phyloP scores from a whole-genome alignment of 371 early-diverging fungal species.

The Encephalitozoon intestinalis region DNA sequence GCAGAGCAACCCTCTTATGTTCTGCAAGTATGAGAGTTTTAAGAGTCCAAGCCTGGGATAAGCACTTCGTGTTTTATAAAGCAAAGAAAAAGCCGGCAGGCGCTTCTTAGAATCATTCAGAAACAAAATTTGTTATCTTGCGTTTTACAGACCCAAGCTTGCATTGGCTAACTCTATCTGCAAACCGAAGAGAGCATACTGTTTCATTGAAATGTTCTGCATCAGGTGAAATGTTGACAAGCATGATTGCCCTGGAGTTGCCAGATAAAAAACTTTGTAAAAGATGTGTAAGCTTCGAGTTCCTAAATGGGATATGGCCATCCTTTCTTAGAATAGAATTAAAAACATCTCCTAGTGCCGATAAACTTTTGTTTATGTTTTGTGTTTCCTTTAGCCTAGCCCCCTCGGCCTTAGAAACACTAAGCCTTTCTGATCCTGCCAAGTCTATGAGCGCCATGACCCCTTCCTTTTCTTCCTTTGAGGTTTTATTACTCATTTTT shows the following conservation, averaged over 20 bases:
- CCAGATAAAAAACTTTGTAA: constrained; percentile 75
- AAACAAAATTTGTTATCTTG: constrained; percentile 17
- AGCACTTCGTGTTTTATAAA: background rate
- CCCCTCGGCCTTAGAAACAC: constrained; percentile 74
- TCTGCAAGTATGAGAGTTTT: background rate
- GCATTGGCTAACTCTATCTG: constrained; percentile 71
- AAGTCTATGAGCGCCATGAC: constrained; percentile 85
- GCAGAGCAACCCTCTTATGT: background rate
- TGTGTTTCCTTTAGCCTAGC: constrained; percentile 82
- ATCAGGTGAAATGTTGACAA: constrained; percentile 82
- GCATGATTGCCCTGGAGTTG: constrained; percentile 90
- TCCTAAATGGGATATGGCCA: constrained; percentile 81
- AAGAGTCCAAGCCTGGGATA: background rate
- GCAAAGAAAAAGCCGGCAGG: background rate
- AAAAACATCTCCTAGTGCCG: constrained; percentile 82
- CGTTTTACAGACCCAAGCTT: constrained; percentile 29
- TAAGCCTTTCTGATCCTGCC: constrained; percentile 94
- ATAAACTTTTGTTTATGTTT: constrained; percentile 87
- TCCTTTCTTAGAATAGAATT: constrained; percentile 68
- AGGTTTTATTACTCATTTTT: constrained; percentile 66
- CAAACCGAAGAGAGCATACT: constrained; percentile 82
- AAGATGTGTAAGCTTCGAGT: constrained; percentile 85
- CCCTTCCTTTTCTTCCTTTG: constrained; percentile 68
- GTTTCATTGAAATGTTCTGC: constrained; percentile 71
- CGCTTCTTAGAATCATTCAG: background rate